These are phyloP conservation scores for Aspergillus transmontanensis DNA, from an alignment of 2,329 filamentous ascomycete genomes.

Conservation along the genomic window DNA sequence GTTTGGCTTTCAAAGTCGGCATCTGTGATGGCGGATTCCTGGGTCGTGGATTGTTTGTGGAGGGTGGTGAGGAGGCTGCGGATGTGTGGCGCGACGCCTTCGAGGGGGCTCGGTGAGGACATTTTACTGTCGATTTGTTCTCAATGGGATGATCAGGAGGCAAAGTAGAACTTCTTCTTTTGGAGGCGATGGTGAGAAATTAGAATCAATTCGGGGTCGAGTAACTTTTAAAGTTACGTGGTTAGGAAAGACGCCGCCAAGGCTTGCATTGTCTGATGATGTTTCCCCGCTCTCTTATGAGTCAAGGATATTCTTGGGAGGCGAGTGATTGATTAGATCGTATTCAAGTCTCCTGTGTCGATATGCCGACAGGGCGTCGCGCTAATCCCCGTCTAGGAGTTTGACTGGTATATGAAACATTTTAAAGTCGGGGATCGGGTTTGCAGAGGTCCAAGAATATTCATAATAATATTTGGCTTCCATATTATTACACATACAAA, in stretches of 20 bases:
- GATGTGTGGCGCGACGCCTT: constrained; percentile 15
- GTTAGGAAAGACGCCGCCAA: background rate
- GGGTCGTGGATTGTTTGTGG: constrained; percentile 34
- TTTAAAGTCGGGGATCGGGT: no score
- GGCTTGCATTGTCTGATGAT: background rate
- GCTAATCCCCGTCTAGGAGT: background rate
- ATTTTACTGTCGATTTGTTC: background rate
- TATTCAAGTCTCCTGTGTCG: background rate
- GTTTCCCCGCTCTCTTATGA: background rate
- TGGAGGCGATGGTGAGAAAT: background rate
- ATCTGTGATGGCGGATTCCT: constrained; percentile 28
- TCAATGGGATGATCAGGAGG: background rate
- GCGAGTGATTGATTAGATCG: background rate
- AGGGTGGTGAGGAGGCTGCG: constrained; percentile 33
- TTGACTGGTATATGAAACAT: background rate
- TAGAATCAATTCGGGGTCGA: background rate
- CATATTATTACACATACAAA: no score
- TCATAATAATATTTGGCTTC: no score
- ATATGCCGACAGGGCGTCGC: background rate
- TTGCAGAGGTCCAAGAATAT: no score
- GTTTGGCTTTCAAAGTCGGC: constrained; percentile 21
- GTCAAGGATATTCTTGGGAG: background rate
- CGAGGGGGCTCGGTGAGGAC: constrained; percentile 12
- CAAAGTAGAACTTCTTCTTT: background rate
- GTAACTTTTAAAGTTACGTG: background rate